These are phyloP conservation scores for Aspergillus panamensis DNA, from an alignment of 495 filamentous ascomycete genomes.

Conservation along the genomic window DNA sequence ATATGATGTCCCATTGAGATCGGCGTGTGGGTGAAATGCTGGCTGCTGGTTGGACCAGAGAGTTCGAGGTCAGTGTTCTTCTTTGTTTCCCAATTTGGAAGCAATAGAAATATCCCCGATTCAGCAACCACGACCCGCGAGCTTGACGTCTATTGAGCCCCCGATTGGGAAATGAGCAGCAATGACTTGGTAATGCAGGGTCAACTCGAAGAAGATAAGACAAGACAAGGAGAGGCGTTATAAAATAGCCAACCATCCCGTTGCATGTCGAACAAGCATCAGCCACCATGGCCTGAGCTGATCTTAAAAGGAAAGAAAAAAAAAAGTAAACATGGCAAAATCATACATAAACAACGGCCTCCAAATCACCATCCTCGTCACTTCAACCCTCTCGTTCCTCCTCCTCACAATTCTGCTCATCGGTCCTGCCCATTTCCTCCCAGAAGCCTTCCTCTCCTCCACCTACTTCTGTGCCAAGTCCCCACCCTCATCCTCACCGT, in stretches of 20 bases:
- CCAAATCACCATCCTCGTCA: conserved; percentile 8
- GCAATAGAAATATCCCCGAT: conserved; percentile 1
- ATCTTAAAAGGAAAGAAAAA: neutral
- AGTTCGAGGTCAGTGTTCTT: neutral
- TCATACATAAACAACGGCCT: neutral
- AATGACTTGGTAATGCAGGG: neutral
- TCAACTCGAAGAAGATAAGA: too few species aligned
- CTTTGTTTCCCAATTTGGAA: conserved; percentile 14
- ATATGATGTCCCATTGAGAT: too few species aligned
- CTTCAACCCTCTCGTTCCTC: conserved; percentile 12
- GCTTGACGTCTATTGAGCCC: neutral
- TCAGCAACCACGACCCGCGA: neutral
- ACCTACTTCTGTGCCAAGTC: neutral
- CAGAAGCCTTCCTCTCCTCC: neutral
- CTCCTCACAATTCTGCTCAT: conserved; percentile 11
- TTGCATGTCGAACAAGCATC: neutral
- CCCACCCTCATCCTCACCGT: neutral
- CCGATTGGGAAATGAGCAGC: neutral
- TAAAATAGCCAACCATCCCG: neutral
- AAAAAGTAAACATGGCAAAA: neutral
- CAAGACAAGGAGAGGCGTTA: neutral
- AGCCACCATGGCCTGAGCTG: neutral
- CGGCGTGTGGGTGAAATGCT: neutral
- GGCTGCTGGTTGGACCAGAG: neutral
- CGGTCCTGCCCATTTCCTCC: conserved; percentile 1